These are phyloP conservation scores for Talinum fruticosum DNA, from an alignment of 148 eudicot species.

Conservation along the genomic window DNA sequence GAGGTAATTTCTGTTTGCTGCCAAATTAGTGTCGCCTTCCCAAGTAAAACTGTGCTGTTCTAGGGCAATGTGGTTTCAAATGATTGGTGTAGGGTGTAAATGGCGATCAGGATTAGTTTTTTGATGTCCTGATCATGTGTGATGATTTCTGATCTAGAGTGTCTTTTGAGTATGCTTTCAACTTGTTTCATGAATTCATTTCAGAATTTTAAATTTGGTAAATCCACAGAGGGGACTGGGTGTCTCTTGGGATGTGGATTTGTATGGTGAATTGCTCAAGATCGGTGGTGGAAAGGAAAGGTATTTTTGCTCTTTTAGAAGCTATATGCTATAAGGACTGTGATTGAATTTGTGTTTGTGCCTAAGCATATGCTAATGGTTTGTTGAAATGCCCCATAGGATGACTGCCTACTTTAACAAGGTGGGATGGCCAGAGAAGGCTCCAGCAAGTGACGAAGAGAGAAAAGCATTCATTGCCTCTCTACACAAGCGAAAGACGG, in stretches of 20 bases:
- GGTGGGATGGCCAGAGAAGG: slow-evolving; percentile 90
- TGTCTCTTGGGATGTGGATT: slow-evolving; percentile 91
- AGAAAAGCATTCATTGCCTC: slow-evolving; percentile 82
- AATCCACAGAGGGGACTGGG: slow-evolving; percentile 49
- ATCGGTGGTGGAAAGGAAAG: slow-evolving; percentile 99
- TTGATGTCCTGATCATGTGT: neutral
- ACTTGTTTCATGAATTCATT: slow-evolving; percentile 20
- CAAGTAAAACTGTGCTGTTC: neutral
- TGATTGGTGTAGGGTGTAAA: neutral
- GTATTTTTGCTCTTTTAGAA: slow-evolving; percentile 29
- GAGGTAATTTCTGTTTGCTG: neutral
- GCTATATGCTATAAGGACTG: neutral
- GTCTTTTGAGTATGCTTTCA: slow-evolving; percentile 15
- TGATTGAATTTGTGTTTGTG: neutral
- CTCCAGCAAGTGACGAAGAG: slow-evolving; percentile 78
- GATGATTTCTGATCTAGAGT: neutral
- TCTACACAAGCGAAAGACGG: slow-evolving; percentile 94
- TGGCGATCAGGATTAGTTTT: neutral
- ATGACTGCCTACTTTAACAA: slow-evolving; percentile 97
- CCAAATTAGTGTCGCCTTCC: neutral
- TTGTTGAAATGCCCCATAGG: slow-evolving; percentile 34
- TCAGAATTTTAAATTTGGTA: slow-evolving; percentile 19
- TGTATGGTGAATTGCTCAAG: slow-evolving; percentile 97
- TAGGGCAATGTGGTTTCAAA: neutral
- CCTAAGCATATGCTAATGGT: neutral